Base-by-base conservation (phyloP, 805 yeast species). In the Kodamaea kakaduensis region DNA sequence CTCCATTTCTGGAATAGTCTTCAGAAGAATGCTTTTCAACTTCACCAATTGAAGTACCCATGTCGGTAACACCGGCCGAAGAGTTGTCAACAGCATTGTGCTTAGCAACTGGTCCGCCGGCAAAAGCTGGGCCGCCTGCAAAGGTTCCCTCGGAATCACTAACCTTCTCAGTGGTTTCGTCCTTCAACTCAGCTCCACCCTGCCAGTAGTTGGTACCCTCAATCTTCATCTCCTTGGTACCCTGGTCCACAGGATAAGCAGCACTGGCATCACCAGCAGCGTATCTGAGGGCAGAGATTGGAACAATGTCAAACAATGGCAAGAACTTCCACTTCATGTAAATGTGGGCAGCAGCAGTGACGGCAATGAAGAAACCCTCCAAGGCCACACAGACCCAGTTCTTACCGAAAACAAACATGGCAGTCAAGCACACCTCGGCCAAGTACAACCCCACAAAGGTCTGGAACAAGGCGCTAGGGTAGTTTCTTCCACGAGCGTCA, bases 381-480 rank as follows among this genome's bases (percentile, higher is more conserved):
- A 84, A 62, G 3, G 68, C 93, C 44, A 83, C 77, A 47, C 81
- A 77, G 15, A 83, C 86, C 90, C 90, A 84, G 45, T 81, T 70
- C 64, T 84, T 81, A 29, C 77, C 74, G 77, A 82, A 78, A 25
- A 84, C 82, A 52, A 84, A 84, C 53, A 84, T 64, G 25, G 84
- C 90, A 39, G 77, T 57, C 37, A 83, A 60, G 58, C 85, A 78
- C 28, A 81, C 61, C 57, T 84, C 86, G 28, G 81, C 82, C 42
- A 84, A 61, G 56, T 84, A 84, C 26, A 84, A 44, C 9, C 81
- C 88, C 38, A 77, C 82, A 54, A 82, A 83, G 9, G 78, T 66
- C 58, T 83, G 86, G 57, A 83, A 78, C 45, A 84, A 55, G 2
- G 87, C 85, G 48, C 73, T 65, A 31, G 87, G 84, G 54, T 83